Conservation (phyloP, 371 early-diverging fungal genomes). For the Sporodiniella umbellata region DNA sequence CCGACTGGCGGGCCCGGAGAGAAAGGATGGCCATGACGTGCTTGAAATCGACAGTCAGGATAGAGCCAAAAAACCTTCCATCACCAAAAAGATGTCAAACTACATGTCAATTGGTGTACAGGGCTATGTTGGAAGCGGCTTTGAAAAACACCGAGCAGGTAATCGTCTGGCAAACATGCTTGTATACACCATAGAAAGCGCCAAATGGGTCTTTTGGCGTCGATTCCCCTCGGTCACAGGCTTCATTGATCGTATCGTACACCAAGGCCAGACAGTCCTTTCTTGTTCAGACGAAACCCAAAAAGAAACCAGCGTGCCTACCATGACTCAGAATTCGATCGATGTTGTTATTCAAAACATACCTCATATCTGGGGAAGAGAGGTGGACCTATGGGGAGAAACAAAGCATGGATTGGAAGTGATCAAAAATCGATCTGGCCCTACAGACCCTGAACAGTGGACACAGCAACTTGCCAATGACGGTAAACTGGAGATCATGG, state of each 20-base stretch:
- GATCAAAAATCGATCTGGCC: conserved; percentile 16
- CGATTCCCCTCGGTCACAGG: conserved; percentile 53
- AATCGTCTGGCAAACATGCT: conserved; percentile 51
- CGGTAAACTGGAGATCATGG: conserved; percentile 36
- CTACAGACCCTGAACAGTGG: conserved; percentile 27
- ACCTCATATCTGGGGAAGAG: conserved; percentile 42
- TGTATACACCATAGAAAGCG: conserved; percentile 50
- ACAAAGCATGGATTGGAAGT: conserved; percentile 26
- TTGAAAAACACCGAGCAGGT: conserved; percentile 57
- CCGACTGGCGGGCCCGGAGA: conserved; percentile 33
- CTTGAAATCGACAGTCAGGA: conserved; percentile 1
- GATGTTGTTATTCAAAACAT: conserved; percentile 46
- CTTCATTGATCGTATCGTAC: conserved; percentile 39
- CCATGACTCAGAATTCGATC: conserved; percentile 26
- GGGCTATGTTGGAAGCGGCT: conserved; percentile 61
- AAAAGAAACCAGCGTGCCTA: conserved; percentile 2
- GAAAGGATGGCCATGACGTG: conserved; percentile 27
- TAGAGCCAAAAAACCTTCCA: background rate
- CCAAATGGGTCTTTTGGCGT: conserved; percentile 57
- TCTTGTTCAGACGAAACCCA: background rate
- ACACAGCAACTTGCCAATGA: conserved; percentile 30
- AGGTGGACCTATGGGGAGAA: conserved; percentile 41
- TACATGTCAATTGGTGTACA: conserved; percentile 64
- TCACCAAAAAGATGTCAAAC: conserved; percentile 51
- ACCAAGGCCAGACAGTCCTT: conserved; percentile 18